These are phyloP conservation scores for Gynochthodes officinalis DNA, from an alignment of 257 asterid genomes.

Conservation along the genomic window DNA sequence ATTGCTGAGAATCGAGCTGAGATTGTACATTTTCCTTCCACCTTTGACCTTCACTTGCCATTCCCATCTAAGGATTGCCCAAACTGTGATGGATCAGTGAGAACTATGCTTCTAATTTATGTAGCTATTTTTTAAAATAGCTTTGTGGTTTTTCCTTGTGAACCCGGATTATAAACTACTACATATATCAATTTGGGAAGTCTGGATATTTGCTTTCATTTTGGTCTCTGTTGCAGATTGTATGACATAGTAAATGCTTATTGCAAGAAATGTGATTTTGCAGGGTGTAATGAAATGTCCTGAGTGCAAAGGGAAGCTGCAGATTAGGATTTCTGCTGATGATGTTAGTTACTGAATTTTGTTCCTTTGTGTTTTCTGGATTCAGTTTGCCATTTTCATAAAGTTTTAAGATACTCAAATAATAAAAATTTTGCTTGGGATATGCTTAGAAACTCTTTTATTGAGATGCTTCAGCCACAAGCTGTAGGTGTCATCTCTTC, in stretches of 20 bases:
- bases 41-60: constrained; percentile 67
- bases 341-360: constrained; percentile 58
- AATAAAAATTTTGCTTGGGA: not conserved
- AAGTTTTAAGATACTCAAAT: not conserved
- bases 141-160: constrained; percentile 10
- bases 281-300: constrained; percentile 99
- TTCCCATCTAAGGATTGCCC: constrained; percentile 90
- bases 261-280: constrained; percentile 26
- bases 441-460: not conserved
- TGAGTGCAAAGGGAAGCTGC: constrained; percentile 82
- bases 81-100: constrained; percentile 86
- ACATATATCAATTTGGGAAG: not conserved
- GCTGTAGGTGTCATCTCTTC: not conserved
- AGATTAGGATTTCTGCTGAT: constrained; percentile 84
- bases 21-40: constrained; percentile 85
- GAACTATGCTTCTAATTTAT: constrained; percentile 24
- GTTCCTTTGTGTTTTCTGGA: constrained; percentile 9
- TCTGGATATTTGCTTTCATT: no score
- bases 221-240: no score
- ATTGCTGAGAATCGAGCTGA: constrained; percentile 90
- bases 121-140: constrained; percentile 9
- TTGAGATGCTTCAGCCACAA: not conserved
- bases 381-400: not conserved
- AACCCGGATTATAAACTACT: not conserved
- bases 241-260: constrained; percentile 25